phyloP scores from a whole-genome alignment of 768 basidiomycete genomes.

The Amanita polypyramis region DNA sequence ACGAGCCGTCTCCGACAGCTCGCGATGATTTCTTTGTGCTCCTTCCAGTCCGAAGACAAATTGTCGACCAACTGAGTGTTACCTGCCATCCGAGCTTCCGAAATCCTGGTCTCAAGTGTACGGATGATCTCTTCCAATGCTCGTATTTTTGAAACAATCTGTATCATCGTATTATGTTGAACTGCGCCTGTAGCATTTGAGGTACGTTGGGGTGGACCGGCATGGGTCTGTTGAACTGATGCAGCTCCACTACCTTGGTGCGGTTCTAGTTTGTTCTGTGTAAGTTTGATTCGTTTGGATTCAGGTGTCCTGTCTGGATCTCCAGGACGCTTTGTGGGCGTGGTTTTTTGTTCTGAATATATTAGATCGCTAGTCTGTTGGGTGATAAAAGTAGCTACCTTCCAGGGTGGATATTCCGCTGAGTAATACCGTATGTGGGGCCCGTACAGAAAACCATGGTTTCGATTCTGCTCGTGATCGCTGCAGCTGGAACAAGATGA shows the following conservation, averaged over 20 bases:
- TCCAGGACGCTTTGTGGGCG: slow-evolving; percentile 31
- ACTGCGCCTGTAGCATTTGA: slow-evolving; percentile 13
- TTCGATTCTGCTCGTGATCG: slow-evolving; percentile 20
- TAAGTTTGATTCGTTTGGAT: slow-evolving; percentile 31
- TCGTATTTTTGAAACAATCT: slow-evolving; percentile 10
- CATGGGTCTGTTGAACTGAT: slow-evolving; percentile 13
- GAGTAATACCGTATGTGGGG: slow-evolving; percentile 35
- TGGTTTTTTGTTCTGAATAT: background rate
- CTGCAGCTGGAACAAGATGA: slow-evolving; percentile 2
- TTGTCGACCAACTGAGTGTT: slow-evolving; percentile 11
- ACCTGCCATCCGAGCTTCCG: slow-evolving; percentile 11
- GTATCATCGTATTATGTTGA: slow-evolving; percentile 8
- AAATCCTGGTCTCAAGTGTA: slow-evolving; percentile 9
- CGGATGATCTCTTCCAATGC: slow-evolving; percentile 10
- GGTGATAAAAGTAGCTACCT: slow-evolving; percentile 10
- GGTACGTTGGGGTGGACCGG: slow-evolving; percentile 10
- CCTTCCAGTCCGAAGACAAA: slow-evolving; percentile 10
- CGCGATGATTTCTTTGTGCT: slow-evolving; percentile 7
- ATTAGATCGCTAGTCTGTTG: background rate
- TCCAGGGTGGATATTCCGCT: slow-evolving; percentile 33
- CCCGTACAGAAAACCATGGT: slow-evolving; percentile 48
- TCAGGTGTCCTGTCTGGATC: slow-evolving; percentile 36
- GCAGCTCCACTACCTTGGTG: slow-evolving; percentile 10
- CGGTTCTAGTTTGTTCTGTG: slow-evolving; percentile 15
- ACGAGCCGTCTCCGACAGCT: slow-evolving; percentile 6